Conservation (phyloP, 257 asterid species). For the Solanum appendiculatum region DNA sequence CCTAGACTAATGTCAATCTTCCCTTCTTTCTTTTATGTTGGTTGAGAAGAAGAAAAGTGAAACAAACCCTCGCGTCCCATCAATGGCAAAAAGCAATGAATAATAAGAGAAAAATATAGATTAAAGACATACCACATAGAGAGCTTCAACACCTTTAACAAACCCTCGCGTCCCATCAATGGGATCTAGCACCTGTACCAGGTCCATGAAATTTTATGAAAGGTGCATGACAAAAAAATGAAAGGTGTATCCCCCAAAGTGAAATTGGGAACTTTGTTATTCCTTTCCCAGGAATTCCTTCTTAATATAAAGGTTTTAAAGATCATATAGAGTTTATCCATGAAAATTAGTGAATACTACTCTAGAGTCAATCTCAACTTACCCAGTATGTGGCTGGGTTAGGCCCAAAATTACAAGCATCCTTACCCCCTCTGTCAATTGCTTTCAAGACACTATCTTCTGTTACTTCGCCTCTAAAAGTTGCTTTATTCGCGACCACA, state of each 20-base stretch:
- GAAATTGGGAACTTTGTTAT: not conserved
- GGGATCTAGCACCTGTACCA: conserved; percentile 83
- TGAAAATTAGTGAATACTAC: not conserved
- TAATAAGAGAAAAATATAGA: not conserved
- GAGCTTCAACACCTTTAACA: conserved; percentile 79
- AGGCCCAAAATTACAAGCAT: conserved; percentile 54
- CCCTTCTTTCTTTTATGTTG: not conserved
- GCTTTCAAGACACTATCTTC: conserved; percentile 54
- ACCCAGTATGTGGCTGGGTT: conserved; percentile 89
- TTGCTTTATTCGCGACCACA: conserved; percentile 42
- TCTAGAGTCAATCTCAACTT: conserved; percentile 9
- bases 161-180: conserved; percentile 96
- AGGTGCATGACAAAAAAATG: not conserved
- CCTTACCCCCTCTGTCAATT: conserved; percentile 91
- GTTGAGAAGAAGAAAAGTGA: not conserved
- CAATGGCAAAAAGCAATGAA: not conserved
- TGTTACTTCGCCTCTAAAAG: conserved; percentile 22
- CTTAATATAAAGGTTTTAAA: not conserved
- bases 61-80: too few relatives aligned
- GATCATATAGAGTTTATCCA: not conserved
- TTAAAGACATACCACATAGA: conserved; percentile 74
- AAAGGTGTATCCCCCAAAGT: not conserved
- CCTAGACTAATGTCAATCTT: not conserved
- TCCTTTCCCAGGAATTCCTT: not conserved
- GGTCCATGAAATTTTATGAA: not conserved